These are phyloP conservation scores for Penicillium robsamsonii DNA, from an alignment of 495 filamentous ascomycete species.

Conservation along the genomic window DNA sequence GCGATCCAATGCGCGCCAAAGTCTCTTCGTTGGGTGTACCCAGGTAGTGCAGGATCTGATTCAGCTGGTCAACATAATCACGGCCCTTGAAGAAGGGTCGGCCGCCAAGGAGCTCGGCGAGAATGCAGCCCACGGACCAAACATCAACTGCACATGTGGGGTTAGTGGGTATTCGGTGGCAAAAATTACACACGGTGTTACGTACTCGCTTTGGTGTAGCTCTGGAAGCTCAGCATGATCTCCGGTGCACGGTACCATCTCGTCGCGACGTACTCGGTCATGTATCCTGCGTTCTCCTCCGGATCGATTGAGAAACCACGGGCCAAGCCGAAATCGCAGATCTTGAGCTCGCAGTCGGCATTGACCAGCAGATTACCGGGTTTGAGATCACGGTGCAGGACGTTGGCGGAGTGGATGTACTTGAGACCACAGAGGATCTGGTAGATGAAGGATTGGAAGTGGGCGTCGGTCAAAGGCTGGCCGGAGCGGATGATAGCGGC, in stretches of 20 bases:
- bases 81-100: conserved; percentile 99
- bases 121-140: conserved; percentile 98
- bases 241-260: conserved; percentile 98
- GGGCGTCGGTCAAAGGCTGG: conserved; percentile 91
- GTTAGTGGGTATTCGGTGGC: conserved; percentile 7
- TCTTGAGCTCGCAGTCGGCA: conserved; percentile 98
- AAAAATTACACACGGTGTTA: conserved; percentile 24
- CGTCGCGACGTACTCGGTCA: conserved; percentile 99
- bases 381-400: conserved; percentile 94
- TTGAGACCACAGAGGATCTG: conserved; percentile 95
- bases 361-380: conserved; percentile 96
- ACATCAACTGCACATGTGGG: conserved; percentile 72
- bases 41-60: conserved; percentile 97
- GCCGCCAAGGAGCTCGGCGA: conserved; percentile 92
- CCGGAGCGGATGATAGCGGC: conserved; percentile 97
- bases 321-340: conserved; percentile 96
- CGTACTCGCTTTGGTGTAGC: conserved; percentile 98
- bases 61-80: conserved; percentile 98
- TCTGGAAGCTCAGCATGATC: conserved; percentile 99
- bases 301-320: conserved; percentile 95
- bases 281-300: conserved; percentile 98
- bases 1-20: conserved; percentile 88
- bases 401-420: conserved; percentile 98
- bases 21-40: conserved; percentile 96
- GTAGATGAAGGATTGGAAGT: conserved; percentile 94